These are phyloP conservation scores for Phytopythium helicoides DNA, from an alignment of 352 stramenopile species.

Conservation along the genomic window DNA sequence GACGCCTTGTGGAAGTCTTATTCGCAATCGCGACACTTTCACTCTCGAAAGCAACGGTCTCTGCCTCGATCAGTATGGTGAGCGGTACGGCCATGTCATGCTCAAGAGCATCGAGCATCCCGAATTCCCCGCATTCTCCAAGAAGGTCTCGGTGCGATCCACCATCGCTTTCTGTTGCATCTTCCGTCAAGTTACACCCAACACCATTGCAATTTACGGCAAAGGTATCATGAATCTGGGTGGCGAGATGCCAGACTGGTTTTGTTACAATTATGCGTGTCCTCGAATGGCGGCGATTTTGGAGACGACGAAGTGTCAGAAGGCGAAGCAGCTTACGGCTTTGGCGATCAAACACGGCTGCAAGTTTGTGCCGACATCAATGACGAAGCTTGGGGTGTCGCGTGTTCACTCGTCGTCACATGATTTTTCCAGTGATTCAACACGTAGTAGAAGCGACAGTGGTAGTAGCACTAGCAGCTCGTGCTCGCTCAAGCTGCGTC, in stretches of 20 bases:
- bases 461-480: too few relatives aligned
- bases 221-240: conserved; percentile 13
- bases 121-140: conserved; percentile 19
- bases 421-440: neutral
- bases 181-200: conserved; percentile 14
- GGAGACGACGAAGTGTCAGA: conserved; percentile 11
- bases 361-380: neutral
- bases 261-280: conserved; percentile 9
- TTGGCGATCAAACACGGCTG: conserved; percentile 2
- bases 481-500: too few relatives aligned
- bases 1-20: conserved; percentile 11
- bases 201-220: conserved; percentile 14
- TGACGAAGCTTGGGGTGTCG: neutral
- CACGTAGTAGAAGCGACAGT: too few relatives aligned
- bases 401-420: neutral
- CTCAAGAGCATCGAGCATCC: conserved; percentile 27
- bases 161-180: conserved; percentile 23
- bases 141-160: conserved; percentile 11
- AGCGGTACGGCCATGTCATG: conserved; percentile 26
- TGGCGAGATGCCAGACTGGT: conserved; percentile 7
- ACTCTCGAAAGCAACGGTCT: conserved; percentile 31
- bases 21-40: conserved; percentile 26
- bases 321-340: conserved; percentile 12
- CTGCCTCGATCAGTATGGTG: conserved; percentile 12
- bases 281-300: conserved; percentile 11